Evolutionary conservation across 768 basidiomycete species (phyloP), one percentile per base, ranked within the genome.

Genomic region (Rhodotorula kratochvilovae): DNA sequence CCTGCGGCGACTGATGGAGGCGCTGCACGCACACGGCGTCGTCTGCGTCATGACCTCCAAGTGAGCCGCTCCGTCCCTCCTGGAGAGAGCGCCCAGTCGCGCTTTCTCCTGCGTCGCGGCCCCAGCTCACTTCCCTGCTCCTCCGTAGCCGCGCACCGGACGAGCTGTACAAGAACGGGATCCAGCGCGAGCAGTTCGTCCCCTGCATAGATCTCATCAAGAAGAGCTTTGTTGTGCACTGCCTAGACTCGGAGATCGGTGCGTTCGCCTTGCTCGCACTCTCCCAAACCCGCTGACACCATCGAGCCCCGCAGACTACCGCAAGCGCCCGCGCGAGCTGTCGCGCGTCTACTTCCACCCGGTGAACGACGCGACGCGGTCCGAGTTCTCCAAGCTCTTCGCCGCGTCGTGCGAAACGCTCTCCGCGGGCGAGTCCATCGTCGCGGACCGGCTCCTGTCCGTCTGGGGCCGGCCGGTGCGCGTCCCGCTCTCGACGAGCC

Each of bases 91-190:
- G n/a, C n/a, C n/a, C n/a, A n/a, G n/a, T n/a, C n/a, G n/a, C 39
- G 39, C 39, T 39, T 39, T 39, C 39, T 39, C 46, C 7, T 7
- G 29, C 29, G 21, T 58, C 45, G 35, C 11, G 11, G n/a, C 1
- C 16, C 51, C 1, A 7, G 31, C 21, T 39, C 27, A 16, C 53
- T 1, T 31, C 33, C 16, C 19, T 15, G n/a, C 54, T 35, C 59
- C 0, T 21, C 45, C 66, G 3, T 76, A 99, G 95, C 82, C 96
- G 96, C 69, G 92, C 96, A 79, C 96, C 96, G 5, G 90, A 97
- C 77, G 91, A 97, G 42, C 84, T 99, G 2, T 99, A 99, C 84
- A 94, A 95, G 86, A 98, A 98, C 74, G 96, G 96, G 1, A 96
- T 99, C 54, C 96, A 99, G 79, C 86, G 96, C 6, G 86, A 89